These are phyloP conservation scores for Agrocybe pediades DNA, from an alignment of 768 basidiomycete genomes.

Conservation along the genomic window DNA sequence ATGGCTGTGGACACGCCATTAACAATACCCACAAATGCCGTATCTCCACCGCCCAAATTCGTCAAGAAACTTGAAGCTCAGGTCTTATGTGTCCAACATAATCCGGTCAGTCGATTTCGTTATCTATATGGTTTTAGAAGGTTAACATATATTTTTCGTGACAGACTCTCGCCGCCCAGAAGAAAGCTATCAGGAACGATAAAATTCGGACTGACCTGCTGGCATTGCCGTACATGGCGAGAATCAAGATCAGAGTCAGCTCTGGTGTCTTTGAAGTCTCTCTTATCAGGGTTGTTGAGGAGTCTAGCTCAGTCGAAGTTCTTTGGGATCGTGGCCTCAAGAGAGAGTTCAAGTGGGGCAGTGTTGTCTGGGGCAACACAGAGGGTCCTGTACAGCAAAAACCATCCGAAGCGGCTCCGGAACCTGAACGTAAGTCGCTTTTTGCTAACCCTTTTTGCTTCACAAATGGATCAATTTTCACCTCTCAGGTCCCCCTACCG, in stretches of 20 bases:
- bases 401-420: conserved; percentile 52
- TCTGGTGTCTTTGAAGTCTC: conserved; percentile 88
- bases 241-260: conserved; percentile 83
- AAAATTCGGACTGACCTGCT: conserved; percentile 72
- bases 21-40: conserved; percentile 7
- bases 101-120: conserved; percentile 65
- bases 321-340: conserved; percentile 77
- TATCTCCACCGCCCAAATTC: conserved; percentile 51
- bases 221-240: conserved; percentile 66
- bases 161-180: conserved; percentile 76
- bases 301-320: conserved; percentile 73
- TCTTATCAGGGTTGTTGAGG: conserved; percentile 69
- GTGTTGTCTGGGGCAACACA: conserved; percentile 75
- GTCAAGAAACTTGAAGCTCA: conserved; percentile 77
- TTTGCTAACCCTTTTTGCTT: conserved; percentile 5
- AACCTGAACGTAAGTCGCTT: conserved; percentile 46
- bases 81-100: conserved; percentile 84
- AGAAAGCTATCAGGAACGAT: conserved; percentile 74
- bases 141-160: neutral
- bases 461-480: neutral
- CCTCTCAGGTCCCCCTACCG: conserved; percentile 19
- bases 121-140: conserved; percentile 3
- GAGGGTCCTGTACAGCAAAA: conserved; percentile 74
- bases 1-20: conserved; percentile 6
- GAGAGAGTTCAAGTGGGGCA: conserved; percentile 83